Evolutionary conservation across 352 stramenopile species (phyloP), one percentile per base, ranked within the genome.

Genomic region (Plasmopara halstedii): DNA sequence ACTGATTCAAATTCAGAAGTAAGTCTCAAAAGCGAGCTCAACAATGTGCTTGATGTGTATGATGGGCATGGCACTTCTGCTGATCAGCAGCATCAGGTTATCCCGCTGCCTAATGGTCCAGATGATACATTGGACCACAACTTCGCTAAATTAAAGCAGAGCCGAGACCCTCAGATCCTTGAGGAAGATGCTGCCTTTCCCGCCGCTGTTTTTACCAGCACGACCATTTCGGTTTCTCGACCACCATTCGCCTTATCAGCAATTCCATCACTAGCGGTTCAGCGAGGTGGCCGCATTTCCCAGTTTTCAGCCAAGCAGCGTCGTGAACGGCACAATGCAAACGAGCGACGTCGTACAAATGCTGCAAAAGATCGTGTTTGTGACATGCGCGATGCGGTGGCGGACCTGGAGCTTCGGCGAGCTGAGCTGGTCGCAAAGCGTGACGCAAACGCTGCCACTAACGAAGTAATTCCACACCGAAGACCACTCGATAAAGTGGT

Each of bases 291-390:
- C 6, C 58, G 63, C 31, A 51, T 55, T 37, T 69, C 63, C 31
- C 63, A 73, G 34, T 73, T 73, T 45, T 67, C 63, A 27, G 63
- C 49, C 27, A 73, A 67, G 45, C 63, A 73, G 48, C 63, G 63
- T 22, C 63, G 63, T 3, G 63, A 73, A 35, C 58, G 63, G 22
- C 63, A 73, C 58, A 73, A 73, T 51, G 63, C 63, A 50, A 73
- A 73, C 25, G 63, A 73, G 15, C 54, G 63, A 47, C 47, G 63
- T 46, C 58, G 63, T 14, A 73, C 63, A 19, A 73, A 73, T 36
- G 63, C 63, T 2, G 58, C 63, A 19, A 73, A 73, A 46, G 63
- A 66, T 39, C 63, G 63, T 14, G 45, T 73, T 0, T 50, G 55
- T n/a, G 55, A 59, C 31, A 73, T 73, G 63, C 63, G 63, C n/a